These are phyloP conservation scores for Trametes cingulata DNA, from an alignment of 768 basidiomycete species.

Conservation along the genomic window DNA sequence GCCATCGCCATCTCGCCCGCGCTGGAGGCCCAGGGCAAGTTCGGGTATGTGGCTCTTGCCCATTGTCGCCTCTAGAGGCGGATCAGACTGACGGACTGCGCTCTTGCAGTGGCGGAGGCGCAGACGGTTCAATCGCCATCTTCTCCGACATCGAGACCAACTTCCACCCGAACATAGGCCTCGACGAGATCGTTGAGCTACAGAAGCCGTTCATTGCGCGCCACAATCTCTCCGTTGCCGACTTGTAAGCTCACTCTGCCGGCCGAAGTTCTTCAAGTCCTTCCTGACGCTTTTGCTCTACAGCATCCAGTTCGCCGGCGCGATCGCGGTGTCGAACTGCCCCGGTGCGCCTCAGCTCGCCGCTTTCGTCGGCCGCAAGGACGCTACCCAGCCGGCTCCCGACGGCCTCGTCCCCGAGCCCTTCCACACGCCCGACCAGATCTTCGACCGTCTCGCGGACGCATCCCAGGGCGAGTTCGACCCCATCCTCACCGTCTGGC, in stretches of 20 bases:
- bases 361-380: neutral
- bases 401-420: slow-evolving; percentile 24
- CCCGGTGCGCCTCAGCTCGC: neutral
- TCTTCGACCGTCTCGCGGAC: slow-evolving; percentile 20
- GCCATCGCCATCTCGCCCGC: slow-evolving; percentile 20
- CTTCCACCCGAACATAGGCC: slow-evolving; percentile 21
- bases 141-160: slow-evolving; percentile 22
- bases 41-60: slow-evolving; percentile 3
- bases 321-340: neutral
- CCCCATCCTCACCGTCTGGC: slow-evolving; percentile 15
- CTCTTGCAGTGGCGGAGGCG: slow-evolving; percentile 21
- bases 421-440: slow-evolving; percentile 20
- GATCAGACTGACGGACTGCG: neutral
- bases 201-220: slow-evolving; percentile 18
- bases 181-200: slow-evolving; percentile 19
- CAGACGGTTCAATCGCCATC: slow-evolving; percentile 22
- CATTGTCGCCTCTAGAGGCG: too few relatives aligned
- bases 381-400: slow-evolving; percentile 12
- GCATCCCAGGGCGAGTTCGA: slow-evolving; percentile 12
- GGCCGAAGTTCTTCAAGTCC: too few relatives aligned
- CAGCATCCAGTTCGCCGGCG: slow-evolving; percentile 2
- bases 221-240: slow-evolving; percentile 19
- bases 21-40: neutral
- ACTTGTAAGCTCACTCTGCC: slow-evolving; percentile 10
- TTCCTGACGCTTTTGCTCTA: neutral